Evolutionary conservation across 768 basidiomycete species (phyloP).

Genomic region (Amanita fuliginea): DNA sequence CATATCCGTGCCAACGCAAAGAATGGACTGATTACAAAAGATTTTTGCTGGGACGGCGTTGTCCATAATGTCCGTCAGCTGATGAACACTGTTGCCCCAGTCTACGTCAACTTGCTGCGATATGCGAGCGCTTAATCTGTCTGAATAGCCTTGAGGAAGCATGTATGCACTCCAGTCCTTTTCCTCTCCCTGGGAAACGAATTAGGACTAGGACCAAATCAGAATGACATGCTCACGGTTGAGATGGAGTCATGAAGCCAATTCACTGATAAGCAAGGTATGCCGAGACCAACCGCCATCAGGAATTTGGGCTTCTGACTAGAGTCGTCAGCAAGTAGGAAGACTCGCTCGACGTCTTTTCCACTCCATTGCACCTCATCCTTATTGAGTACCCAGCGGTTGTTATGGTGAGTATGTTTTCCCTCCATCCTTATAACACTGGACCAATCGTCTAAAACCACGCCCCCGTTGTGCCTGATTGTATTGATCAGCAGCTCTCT

Average conservation of each 20-base stretch:
- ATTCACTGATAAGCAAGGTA: slow-evolving; percentile 61
- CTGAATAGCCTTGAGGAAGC: slow-evolving; percentile 46
- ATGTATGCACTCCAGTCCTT: slow-evolving; percentile 57
- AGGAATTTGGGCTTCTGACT: slow-evolving; percentile 73
- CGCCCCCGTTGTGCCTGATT: slow-evolving; percentile 43
- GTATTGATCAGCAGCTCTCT: slow-evolving; percentile 30
- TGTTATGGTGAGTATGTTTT: slow-evolving; percentile 25
- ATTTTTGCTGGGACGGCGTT: slow-evolving; percentile 47
- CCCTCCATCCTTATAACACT: slow-evolving; percentile 48
- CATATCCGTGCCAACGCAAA: slow-evolving; percentile 51
- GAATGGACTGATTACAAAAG: slow-evolving; percentile 40
- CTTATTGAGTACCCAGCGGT: slow-evolving; percentile 41
- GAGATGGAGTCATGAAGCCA: slow-evolving; percentile 39
- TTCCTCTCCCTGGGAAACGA: slow-evolving; percentile 19
- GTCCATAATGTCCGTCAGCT: slow-evolving; percentile 47
- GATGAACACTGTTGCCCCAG: slow-evolving; percentile 38
- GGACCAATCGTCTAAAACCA: slow-evolving; percentile 53
- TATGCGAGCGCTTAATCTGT: slow-evolving; percentile 19
- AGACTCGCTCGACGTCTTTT: slow-evolving; percentile 38
- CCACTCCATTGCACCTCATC: slow-evolving; percentile 36
- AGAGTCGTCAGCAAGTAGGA: slow-evolving; percentile 55
- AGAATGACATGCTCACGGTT: slow-evolving; percentile 15
- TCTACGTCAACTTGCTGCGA: slow-evolving; percentile 37
- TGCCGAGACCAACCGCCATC: slow-evolving; percentile 72
- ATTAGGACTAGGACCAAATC: not conserved